Conservation (phyloP, 1,139 yeast species). For the Debaryomyces coudertii region DNA sequence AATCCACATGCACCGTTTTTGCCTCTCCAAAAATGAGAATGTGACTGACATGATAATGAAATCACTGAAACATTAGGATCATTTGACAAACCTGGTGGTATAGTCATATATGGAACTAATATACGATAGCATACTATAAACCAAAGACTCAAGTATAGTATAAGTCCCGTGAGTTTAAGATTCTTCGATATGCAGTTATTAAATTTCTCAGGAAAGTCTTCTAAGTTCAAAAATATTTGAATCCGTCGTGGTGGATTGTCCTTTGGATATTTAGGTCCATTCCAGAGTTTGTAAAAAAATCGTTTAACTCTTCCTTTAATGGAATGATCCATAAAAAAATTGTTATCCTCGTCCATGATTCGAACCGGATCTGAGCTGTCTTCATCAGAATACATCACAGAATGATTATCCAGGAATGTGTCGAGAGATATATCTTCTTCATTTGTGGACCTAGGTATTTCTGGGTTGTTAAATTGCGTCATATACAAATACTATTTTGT, state of each 20-base stretch:
- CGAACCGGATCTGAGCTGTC: constrained; percentile 1
- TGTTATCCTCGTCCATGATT: neutral
- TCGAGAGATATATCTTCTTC: constrained; percentile 5
- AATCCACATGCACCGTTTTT: constrained; percentile 78
- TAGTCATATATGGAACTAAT: constrained; percentile 43
- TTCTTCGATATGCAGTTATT: constrained; percentile 29
- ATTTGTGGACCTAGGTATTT: neutral
- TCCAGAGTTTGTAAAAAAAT: constrained; percentile 33
- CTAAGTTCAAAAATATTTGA: constrained; percentile 32
- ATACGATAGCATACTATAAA: constrained; percentile 30
- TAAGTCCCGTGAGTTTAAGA: constrained; percentile 33
- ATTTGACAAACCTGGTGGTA: constrained; percentile 30
- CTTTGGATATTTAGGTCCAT: constrained; percentile 53
- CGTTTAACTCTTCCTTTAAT: constrained; percentile 4
- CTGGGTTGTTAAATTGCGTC: neutral
- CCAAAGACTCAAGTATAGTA: constrained; percentile 44
- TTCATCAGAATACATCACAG: neutral
- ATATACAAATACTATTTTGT: neutral
- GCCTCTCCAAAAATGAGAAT: constrained; percentile 64
- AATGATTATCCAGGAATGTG: neutral
- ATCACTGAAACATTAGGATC: constrained; percentile 25
- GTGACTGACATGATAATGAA: constrained; percentile 45
- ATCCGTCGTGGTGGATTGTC: constrained; percentile 52
- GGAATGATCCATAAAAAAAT: neutral
- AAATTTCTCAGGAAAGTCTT: constrained; percentile 47